A percentile compares a stretch with the other conserved stretches of the same genome.
phyloP scores from a whole-genome alignment of 169 alveolate species.

The Plasmodium cynomolgi region DNA sequence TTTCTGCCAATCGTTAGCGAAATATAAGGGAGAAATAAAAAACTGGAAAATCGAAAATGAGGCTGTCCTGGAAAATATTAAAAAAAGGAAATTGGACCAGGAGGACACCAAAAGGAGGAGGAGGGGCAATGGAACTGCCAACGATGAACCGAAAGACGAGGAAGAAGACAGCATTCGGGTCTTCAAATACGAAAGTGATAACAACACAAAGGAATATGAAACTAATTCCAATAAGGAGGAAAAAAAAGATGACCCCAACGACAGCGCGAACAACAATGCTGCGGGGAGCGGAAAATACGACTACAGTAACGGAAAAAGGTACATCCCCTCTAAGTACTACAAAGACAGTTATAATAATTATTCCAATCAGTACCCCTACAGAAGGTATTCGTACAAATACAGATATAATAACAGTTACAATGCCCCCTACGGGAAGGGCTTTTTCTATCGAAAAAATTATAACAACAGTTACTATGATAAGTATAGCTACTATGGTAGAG shows the following conservation, averaged over 20 bases:
- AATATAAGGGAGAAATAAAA: slow-evolving; percentile 30
- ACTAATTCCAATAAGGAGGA: neutral
- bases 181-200: slow-evolving; percentile 62
- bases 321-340: neutral
- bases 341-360: slow-evolving; percentile 10
- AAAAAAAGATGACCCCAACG: neutral
- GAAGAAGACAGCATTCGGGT: slow-evolving; percentile 50
- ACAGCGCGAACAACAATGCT: neutral
- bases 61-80: neutral
- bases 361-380: slow-evolving; percentile 6
- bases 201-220: slow-evolving; percentile 8
- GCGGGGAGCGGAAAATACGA: neutral
- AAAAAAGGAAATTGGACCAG: neutral
- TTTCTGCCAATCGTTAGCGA: slow-evolving; percentile 90
- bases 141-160: neutral
- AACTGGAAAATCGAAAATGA: slow-evolving; percentile 38
- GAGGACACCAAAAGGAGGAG: neutral
- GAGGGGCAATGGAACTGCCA: neutral
- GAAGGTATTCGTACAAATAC: slow-evolving; percentile 34
- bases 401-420: slow-evolving; percentile 36
- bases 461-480: slow-evolving; percentile 20
- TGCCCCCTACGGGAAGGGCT: neutral
- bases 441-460: slow-evolving; percentile 29
- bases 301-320: neutral
- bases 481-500: slow-evolving; percentile 10